Base-by-base conservation (phyloP, 441 rosid genomes). In the Viola pubescens region DNA sequence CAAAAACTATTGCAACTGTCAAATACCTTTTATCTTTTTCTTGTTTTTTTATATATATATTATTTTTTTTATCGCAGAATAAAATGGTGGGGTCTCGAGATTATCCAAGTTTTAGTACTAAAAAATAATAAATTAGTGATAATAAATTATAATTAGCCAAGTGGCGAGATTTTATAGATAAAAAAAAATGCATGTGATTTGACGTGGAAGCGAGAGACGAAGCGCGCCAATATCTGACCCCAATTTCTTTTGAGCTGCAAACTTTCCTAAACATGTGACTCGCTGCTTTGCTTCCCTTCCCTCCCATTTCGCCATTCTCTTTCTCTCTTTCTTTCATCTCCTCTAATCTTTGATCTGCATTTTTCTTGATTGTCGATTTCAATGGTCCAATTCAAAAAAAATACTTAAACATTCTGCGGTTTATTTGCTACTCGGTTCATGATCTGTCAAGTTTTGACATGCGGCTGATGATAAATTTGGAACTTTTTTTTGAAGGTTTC, bases 201-300 rank as follows among this genome's bases (percentile, higher is more conserved):
- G 34, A 9, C 65, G 77, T 65, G 83, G 80, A 71, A 65, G 65
- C 61, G 63, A 56, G 49, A 37, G 59, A 49, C 60, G 79, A 74
- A 75, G 73, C 70, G 88, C 86, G 89, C 68, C 83, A 83, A 76
- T 68, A 66, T 83, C 88, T 82, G 81, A 75, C 62, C 72, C 63
- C 54, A 67, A 65, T 50, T 72, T 37, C 69, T 72, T 70, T 63
- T 69, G 67, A 66, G 77, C 81, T 79, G 73, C 83, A 77, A 81
- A 58, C 60, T 54, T 65, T 65, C 79, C 80, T 67, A 70, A 58
- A 73, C 69, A 58, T 56, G 62, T 56, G 68, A 59, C 61, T 73
- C 76, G 12, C 68, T 64, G 16, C 46, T 45, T 9, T 26, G 34
- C 34, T 26, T 11, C 48, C 50, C 70, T 56, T 48, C 70, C 74